Evolutionary conservation across 495 filamentous ascomycete species (phyloP).

Genomic region (Aspergillus conjunctus): DNA sequence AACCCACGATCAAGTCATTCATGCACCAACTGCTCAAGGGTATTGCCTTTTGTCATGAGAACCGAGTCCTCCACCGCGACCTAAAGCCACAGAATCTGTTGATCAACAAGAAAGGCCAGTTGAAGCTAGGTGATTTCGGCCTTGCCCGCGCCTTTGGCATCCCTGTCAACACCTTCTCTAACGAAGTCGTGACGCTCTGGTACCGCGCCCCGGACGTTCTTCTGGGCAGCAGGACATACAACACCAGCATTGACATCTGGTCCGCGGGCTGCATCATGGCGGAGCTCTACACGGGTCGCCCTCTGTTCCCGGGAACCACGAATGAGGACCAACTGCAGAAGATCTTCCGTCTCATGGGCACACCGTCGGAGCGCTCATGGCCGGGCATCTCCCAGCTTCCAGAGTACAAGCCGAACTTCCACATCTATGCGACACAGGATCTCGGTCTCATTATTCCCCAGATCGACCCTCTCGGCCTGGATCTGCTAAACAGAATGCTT

Average conservation of each 20-base stretch:
- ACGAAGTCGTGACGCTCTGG: conserved; percentile 96
- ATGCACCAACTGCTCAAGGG: conserved; percentile 94
- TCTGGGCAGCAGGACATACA: conserved; percentile 88
- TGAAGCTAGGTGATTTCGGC: conserved; percentile 96
- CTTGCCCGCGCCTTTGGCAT: conserved; percentile 93
- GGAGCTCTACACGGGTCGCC: conserved; percentile 93
- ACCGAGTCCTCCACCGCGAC: conserved; percentile 93
- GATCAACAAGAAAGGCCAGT: conserved; percentile 86
- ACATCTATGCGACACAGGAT: conserved; percentile 93
- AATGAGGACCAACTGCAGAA: conserved; percentile 95
- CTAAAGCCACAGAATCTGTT: conserved; percentile 94
- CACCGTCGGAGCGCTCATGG: conserved; percentile 89
- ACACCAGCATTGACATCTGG: conserved; percentile 98
- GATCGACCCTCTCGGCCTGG: conserved; percentile 82
- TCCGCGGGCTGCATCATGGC: conserved; percentile 98
- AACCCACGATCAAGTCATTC: conserved; percentile 90
- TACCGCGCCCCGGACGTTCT: conserved; percentile 94
- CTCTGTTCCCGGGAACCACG: conserved; percentile 90
- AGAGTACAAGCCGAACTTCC: conserved; percentile 92
- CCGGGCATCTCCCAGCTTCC: conserved; percentile 86
- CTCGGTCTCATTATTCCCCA: conserved; percentile 82
- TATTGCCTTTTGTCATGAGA: conserved; percentile 96
- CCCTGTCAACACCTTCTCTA: conserved; percentile 96
- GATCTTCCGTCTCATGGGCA: conserved; percentile 97
- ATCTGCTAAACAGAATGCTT: conserved; percentile 85